Base-by-base conservation (phyloP, 768 basidiomycete genomes). In the Rhizopogon vinicolor region DNA sequence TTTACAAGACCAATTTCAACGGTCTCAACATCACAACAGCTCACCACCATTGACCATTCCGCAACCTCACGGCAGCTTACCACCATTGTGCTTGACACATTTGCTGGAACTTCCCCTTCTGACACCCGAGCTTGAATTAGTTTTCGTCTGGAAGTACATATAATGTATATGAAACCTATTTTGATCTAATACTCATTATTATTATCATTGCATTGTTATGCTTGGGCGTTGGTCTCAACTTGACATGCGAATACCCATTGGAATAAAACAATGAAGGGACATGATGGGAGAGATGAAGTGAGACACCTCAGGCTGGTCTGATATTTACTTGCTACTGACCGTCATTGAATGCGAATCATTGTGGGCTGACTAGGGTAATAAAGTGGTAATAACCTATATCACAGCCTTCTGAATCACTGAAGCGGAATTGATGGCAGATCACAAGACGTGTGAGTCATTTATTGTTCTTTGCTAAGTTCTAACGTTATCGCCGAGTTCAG, bases 11-110 rank as follows among this genome's bases (percentile, higher is more conserved):
- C 12, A 10, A 22, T 28, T 19, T 14, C 12, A n/a, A n/a, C 42
- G 7, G 12, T 19, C 22, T 13, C 19, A 25, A 48, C 12, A 16
- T 35, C 16, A 33, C 43, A 25, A 37, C 41, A 37, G 8, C 65
- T 69, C 14, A 69, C 67, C 10, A 70, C 67, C 41, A 53, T 64
- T 22, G 64, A 68, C 19, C 6, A 18, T 12, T 6, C 18, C 6
- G n/a, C 12, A 46, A 37, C 35, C 10, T 19, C 31, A 18, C 31
- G 3, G 13, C 13, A 1, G 13, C 22, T 35, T 12, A 46, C 29
- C 2, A 22, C 33, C 33, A 35, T 22, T 7, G 13, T 14, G 7
- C 13, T 35, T 8, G 4, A 5, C 13, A 19, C 14, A 49, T 25
- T 37, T 14, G 14, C 48, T 37, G 14, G 22, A 33, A 37, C 13